Percentiles rank a stretch among this genome's conserved stretches.
Conservation (phyloP, 2,329 filamentous ascomycete genomes). For the Apiospora saccharicola region DNA sequence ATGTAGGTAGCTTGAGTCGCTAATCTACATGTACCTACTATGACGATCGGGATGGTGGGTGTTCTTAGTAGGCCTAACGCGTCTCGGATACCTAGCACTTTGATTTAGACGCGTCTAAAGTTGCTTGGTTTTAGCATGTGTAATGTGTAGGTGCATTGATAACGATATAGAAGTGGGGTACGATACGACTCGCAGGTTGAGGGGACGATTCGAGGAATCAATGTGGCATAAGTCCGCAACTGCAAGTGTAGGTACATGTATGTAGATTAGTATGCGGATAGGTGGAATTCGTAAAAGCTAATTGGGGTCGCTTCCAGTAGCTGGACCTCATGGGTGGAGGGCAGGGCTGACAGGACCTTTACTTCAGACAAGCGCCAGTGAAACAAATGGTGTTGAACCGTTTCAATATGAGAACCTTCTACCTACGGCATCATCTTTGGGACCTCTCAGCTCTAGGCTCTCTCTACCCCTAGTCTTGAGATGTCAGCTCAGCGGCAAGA, state of each 20-base stretch:
- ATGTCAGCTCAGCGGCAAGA: not conserved
- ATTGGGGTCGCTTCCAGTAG: conserved; percentile 12
- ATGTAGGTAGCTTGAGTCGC: not conserved
- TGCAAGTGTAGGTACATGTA: not conserved
- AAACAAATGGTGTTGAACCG: not conserved
- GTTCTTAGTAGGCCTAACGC: not conserved
- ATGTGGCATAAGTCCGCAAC: not conserved
- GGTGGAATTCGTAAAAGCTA: not conserved
- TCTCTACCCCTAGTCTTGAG: not conserved
- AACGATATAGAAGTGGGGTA: not conserved
- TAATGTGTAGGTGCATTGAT: no score
- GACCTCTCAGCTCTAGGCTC: no score
- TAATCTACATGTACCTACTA: not conserved
- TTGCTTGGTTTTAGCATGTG: not conserved
- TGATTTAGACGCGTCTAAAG: not conserved
- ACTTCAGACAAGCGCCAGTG: conserved; percentile 8
- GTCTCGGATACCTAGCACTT: conserved; percentile 9
- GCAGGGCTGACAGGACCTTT: not conserved
- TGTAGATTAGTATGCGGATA: not conserved
- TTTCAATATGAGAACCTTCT: not conserved
- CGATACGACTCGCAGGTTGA: not conserved
- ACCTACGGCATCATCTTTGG: not conserved
- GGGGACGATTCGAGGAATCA: conserved; percentile 1
- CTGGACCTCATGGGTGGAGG: not conserved
- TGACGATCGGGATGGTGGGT: not conserved